Percentiles rank a stretch among this genome's conserved stretches.
phyloP scores from a whole-genome alignment of 1,284 basidiomycete genomes.

The Irpex rosettiformis region DNA sequence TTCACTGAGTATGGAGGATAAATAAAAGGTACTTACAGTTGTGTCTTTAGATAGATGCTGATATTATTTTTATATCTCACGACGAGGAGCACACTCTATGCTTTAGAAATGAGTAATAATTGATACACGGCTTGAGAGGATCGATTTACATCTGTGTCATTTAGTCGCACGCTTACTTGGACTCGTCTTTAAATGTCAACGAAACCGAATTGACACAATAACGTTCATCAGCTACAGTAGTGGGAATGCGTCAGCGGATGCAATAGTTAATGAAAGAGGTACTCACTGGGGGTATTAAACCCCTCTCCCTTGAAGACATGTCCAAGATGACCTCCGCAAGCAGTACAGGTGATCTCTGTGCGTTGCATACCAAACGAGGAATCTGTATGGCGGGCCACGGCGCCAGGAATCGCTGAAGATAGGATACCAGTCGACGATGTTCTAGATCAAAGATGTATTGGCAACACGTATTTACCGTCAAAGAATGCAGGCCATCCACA shows the following conservation, averaged over 20 bases:
- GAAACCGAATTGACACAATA: slow-evolving; percentile 93
- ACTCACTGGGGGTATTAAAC: slow-evolving; percentile 65
- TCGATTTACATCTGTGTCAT: too few species aligned
- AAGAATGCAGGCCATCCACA: slow-evolving; percentile 99
- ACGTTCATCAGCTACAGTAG: slow-evolving; percentile 65
- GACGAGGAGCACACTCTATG: too few species aligned
- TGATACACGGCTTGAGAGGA: too few species aligned
- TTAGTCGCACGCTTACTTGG: slow-evolving; percentile 17
- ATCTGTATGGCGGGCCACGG: slow-evolving; percentile 76
- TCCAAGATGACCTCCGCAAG: slow-evolving; percentile 89
- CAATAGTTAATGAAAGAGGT: slow-evolving; percentile 21
- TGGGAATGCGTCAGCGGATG: slow-evolving; percentile 6
- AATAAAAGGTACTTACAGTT: too few species aligned
- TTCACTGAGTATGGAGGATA: too few species aligned
- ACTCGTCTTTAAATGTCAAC: slow-evolving; percentile 68
- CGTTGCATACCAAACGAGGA: slow-evolving; percentile 50
- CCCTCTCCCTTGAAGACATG: slow-evolving; percentile 95
- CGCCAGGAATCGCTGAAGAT: slow-evolving; percentile 77
- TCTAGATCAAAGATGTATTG: background rate
- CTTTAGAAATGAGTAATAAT: too few species aligned
- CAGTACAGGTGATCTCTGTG: slow-evolving; percentile 78
- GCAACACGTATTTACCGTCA: too few species aligned
- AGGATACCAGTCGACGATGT: slow-evolving; percentile 1
- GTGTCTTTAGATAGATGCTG: too few species aligned
- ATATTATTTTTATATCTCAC: too few species aligned